These are phyloP conservation scores for Neofusicoccum sp. DNA, from an alignment of 2,329 filamentous ascomycete species.

Conservation along the genomic window DNA sequence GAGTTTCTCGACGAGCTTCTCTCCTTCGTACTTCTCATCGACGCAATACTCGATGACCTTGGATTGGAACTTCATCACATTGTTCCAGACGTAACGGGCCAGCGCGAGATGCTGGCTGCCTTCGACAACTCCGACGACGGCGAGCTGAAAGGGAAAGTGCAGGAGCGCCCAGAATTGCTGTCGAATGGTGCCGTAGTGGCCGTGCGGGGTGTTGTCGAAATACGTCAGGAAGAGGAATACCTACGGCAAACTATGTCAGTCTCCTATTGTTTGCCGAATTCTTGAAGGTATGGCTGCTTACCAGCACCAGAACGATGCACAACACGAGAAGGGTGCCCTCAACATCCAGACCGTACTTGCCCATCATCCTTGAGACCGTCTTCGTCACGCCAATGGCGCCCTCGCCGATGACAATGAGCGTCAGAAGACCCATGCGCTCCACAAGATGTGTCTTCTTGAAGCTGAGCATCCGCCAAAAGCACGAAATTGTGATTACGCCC, in stretches of 20 bases:
- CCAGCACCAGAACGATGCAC: constrained; percentile 36
- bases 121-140: constrained; percentile 63
- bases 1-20: constrained; percentile 31
- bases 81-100: constrained; percentile 47
- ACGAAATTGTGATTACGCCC: constrained; percentile 53
- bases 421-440: constrained; percentile 62
- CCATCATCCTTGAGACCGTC: constrained; percentile 46
- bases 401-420: constrained; percentile 65
- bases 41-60: constrained; percentile 40
- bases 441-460: constrained; percentile 63
- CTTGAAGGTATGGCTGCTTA: constrained; percentile 21
- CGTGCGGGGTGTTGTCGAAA: constrained; percentile 55
- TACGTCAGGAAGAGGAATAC: constrained; percentile 63
- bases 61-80: constrained; percentile 40
- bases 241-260: constrained; percentile 19
- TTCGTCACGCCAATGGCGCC: constrained; percentile 62
- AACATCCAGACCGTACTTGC: constrained; percentile 34
- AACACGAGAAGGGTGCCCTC: constrained; percentile 36
- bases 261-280: not conserved
- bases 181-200: constrained; percentile 52
- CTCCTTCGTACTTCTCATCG: constrained; percentile 29
- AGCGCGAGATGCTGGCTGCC: constrained; percentile 59
- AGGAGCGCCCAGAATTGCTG: constrained; percentile 59
- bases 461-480: constrained; percentile 55
- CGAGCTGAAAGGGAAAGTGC: constrained; percentile 64